phyloP scores from a whole-genome alignment of 192 early-diverging fungal species.

The Backusella sp. region DNA sequence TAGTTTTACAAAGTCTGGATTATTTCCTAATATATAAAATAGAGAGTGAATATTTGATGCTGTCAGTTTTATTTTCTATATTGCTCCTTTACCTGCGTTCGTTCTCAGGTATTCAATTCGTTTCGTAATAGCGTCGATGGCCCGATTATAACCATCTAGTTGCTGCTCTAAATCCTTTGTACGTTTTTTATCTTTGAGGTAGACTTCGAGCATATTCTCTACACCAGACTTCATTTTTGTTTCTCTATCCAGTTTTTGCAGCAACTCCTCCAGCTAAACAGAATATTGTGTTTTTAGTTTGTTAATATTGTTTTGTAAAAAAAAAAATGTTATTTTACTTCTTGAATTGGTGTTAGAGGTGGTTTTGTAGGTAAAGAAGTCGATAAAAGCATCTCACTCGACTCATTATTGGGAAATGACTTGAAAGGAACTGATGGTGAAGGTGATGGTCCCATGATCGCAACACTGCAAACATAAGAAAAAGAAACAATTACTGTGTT shows the following conservation, averaged over 20 bases:
- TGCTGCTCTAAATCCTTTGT: slow-evolving; percentile 38
- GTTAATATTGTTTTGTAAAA: not conserved
- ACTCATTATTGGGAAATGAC: not conserved
- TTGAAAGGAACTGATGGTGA: slow-evolving; percentile 5
- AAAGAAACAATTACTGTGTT: not conserved
- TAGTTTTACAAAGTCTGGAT: slow-evolving; percentile 15
- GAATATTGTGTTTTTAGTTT: not conserved
- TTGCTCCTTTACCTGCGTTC: slow-evolving; percentile 13
- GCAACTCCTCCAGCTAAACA: slow-evolving; percentile 30
- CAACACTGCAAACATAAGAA: not conserved
- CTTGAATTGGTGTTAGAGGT: not conserved
- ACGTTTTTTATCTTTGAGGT: slow-evolving; percentile 34
- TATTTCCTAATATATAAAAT: slow-evolving; percentile 12
- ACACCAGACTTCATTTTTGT: slow-evolving; percentile 40
- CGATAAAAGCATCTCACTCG: not conserved
- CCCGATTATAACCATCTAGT: slow-evolving; percentile 23
- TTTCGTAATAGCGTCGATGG: slow-evolving; percentile 31
- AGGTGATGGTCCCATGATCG: slow-evolving; percentile 17
- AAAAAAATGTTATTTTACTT: not conserved
- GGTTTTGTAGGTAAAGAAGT: slow-evolving; percentile 2
- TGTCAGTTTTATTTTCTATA: not conserved
- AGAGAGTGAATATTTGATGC: not conserved
- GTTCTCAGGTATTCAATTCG: slow-evolving; percentile 29
- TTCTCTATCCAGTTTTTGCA: slow-evolving; percentile 31
- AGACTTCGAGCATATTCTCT: slow-evolving; percentile 45